Evolutionary conservation across 768 basidiomycete genomes (phyloP).

Genomic region (Mycena vulgaris): DNA sequence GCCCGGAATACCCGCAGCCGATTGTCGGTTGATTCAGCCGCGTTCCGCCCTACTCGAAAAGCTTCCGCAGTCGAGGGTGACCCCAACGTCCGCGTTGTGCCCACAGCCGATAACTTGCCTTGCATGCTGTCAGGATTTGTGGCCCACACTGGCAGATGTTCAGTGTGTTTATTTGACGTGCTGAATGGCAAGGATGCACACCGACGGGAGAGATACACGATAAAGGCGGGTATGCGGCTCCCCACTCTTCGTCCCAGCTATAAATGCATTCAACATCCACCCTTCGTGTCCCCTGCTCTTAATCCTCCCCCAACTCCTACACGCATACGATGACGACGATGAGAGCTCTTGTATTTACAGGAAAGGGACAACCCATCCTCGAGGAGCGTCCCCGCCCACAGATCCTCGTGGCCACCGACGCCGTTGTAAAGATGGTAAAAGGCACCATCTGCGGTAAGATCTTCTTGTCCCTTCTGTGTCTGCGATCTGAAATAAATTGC

Average conservation of each 20-base stretch:
- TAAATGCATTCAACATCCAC: constrained; percentile 2
- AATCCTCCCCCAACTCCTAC: not conserved
- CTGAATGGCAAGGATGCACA: too few species aligned
- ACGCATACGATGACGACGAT: constrained; percentile 27
- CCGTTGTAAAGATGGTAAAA: constrained; percentile 40
- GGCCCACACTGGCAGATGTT: constrained; percentile 12
- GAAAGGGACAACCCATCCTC: constrained; percentile 21
- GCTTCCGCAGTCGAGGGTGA: not conserved
- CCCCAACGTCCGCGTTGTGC: not conserved
- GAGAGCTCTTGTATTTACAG: constrained; percentile 34
- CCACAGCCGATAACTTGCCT: constrained; percentile 11
- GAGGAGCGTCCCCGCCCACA: constrained; percentile 38
- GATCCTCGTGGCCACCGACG: constrained; percentile 39
- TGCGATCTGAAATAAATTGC: not conserved
- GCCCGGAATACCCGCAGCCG: too few species aligned
- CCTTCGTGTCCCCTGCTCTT: not conserved
- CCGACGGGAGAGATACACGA: constrained; percentile 13
- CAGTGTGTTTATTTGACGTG: not conserved
- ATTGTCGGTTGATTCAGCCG: too few species aligned
- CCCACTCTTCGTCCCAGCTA: not conserved
- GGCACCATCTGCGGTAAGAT: constrained; percentile 41
- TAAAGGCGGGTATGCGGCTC: constrained; percentile 1
- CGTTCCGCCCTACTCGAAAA: not conserved
- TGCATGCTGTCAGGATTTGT: constrained; percentile 14
- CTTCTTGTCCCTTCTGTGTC: not conserved